Evolutionary conservation across 2,329 filamentous ascomycete species (phyloP), one percentile per base, ranked within the genome.

Genomic region (Elsinoe arachidis): DNA sequence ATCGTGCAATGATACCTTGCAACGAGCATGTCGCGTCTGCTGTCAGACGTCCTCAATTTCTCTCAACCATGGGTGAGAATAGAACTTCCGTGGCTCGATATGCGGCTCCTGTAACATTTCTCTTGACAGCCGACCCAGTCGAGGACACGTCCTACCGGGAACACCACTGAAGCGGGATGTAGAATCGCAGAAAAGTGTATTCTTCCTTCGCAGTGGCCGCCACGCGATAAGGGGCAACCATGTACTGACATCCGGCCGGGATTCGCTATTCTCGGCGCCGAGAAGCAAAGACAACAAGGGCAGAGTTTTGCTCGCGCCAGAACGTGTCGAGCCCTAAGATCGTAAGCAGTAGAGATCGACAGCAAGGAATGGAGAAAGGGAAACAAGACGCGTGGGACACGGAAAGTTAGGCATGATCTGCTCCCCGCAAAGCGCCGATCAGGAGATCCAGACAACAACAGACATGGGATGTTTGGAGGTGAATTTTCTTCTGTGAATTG

Each of bases 391-490:
- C 41, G 41, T 44, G 41, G 41, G 41, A 44, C 19, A n/a, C n/a
- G n/a, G n/a, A n/a, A n/a, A n/a, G n/a, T n/a, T n/a, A 44, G 19
- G 10, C n/a, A 46, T 51, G 46, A 51, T 51, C 46, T 34, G 26
- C 46, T 34, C 46, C 46, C 46, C 46, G 12, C 46, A 51, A 34
- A 51, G 26, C 46, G 46, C 46, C 33, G 46, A 51, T 51, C 46
- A 51, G 46, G 23, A 51, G 46, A 51, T 51, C 46, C 34, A 30
- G 46, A 30, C 26, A 51, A 51, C 46, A 26, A 26, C 41, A 23
- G n/a, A 26, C 46, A 11, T 35, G 5, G 46, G 23, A 12, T 51
- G 38, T 41, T 19, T 41, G 38, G 38, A 41, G 38, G 14, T 19
- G 38, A 30, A 30, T 30, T 9, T 30, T 30, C 26, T 30, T 30